A percentile compares a stretch with the other conserved stretches of the same genome.
phyloP scores from a whole-genome alignment of 768 basidiomycete genomes.

The Tricholoma flavovirens region DNA sequence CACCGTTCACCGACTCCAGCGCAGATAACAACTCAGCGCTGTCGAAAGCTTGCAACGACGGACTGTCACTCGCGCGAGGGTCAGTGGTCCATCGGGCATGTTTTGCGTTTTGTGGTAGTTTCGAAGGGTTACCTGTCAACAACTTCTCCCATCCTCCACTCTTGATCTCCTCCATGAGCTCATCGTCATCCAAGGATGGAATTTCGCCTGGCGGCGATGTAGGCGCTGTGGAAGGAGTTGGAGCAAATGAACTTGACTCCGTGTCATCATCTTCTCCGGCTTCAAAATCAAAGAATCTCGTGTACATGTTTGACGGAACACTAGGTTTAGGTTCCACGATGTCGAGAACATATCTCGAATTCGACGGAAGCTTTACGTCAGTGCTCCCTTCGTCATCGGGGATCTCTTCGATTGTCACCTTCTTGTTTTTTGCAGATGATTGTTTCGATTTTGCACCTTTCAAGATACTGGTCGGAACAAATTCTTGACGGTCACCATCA shows the following conservation, averaged over 20 bases:
- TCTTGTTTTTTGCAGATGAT: conserved; percentile 22
- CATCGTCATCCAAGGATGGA: conserved; percentile 21
- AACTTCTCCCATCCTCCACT: conserved; percentile 14
- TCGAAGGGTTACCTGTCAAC: not conserved
- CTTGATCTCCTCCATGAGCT: conserved; percentile 21
- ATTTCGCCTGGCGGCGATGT: conserved; percentile 22
- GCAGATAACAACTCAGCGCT: conserved; percentile 14
- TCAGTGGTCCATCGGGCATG: conserved; percentile 2
- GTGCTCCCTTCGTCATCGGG: conserved; percentile 35
- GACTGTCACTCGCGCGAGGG: conserved; percentile 2
- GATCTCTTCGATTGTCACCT: conserved; percentile 40
- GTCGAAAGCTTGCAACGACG: conserved; percentile 11
- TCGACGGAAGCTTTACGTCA: conserved; percentile 28
- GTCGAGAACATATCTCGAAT: conserved; percentile 29
- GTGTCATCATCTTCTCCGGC: conserved; percentile 18
- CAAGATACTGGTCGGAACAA: conserved; percentile 10
- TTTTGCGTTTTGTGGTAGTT: conserved; percentile 2
- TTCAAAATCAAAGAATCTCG: conserved; percentile 31
- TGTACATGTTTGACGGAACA: conserved; percentile 30
- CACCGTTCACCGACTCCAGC: conserved; percentile 9
- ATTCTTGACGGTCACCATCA: not conserved
- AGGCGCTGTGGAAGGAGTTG: conserved; percentile 23
- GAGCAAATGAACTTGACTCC: conserved; percentile 18
- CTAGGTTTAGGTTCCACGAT: conserved; percentile 40
- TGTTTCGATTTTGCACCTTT: conserved; percentile 23